These are phyloP conservation scores for Kwoniella heveanensis DNA, from an alignment of 768 basidiomycete species.

Conservation along the genomic window DNA sequence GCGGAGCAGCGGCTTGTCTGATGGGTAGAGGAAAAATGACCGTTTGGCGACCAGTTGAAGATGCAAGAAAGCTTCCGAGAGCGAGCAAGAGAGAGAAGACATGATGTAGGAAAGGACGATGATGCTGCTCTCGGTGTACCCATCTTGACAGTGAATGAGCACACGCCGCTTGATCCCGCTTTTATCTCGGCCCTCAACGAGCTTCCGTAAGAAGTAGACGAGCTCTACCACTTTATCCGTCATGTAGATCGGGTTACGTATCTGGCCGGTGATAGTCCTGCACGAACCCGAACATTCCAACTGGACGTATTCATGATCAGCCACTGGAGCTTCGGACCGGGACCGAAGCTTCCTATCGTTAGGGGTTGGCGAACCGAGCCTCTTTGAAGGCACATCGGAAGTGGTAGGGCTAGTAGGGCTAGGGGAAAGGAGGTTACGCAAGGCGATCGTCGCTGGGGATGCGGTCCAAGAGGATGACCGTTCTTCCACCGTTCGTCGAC, in stretches of 20 bases:
- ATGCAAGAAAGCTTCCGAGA: slow-evolving; percentile 90
- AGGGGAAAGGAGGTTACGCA: slow-evolving; percentile 44
- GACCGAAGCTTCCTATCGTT: slow-evolving; percentile 21
- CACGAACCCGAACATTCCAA: slow-evolving; percentile 45
- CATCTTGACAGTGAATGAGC: slow-evolving; percentile 54
- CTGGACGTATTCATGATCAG: slow-evolving; percentile 26
- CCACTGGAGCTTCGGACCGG: background rate
- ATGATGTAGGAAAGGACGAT: slow-evolving; percentile 85
- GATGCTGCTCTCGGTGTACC: slow-evolving; percentile 79
- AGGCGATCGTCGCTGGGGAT: slow-evolving; percentile 45
- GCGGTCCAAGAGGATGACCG: slow-evolving; percentile 29
- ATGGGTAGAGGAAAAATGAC: slow-evolving; percentile 88
- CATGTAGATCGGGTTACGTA: slow-evolving; percentile 36
- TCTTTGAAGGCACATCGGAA: slow-evolving; percentile 21
- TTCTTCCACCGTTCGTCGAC: slow-evolving; percentile 12
- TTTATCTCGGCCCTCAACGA: slow-evolving; percentile 40
- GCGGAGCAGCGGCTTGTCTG: slow-evolving; percentile 72
- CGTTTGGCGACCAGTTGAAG: slow-evolving; percentile 66
- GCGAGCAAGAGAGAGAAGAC: slow-evolving; percentile 59
- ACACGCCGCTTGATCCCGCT: slow-evolving; percentile 31
- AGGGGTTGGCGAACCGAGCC: slow-evolving; percentile 30
- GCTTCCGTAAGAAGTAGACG: slow-evolving; percentile 48
- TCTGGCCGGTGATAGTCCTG: slow-evolving; percentile 39
- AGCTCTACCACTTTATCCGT: slow-evolving; percentile 44
- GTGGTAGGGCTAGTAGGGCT: slow-evolving; percentile 7